Conservation (phyloP, 805 yeast species). For the Candida methanosorbosa region DNA sequence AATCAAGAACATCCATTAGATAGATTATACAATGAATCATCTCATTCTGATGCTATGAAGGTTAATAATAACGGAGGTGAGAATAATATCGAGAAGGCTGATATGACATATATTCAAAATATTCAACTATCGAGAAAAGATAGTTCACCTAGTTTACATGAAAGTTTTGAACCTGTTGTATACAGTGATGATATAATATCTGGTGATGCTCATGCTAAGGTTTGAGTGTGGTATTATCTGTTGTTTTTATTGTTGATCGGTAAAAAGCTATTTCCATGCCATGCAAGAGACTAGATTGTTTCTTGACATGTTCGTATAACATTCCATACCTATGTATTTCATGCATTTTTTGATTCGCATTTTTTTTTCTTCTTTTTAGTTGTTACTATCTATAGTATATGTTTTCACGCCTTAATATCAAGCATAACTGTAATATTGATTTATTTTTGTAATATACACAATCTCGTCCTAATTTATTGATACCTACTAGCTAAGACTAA, state of each 20-base stretch:
- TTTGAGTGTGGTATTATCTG: too few species aligned
- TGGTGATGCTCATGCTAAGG: slow-evolving; percentile 16
- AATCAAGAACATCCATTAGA: slow-evolving; percentile 13
- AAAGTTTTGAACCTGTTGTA: slow-evolving; percentile 24
- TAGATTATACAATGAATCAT: slow-evolving; percentile 10
- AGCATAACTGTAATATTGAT: too few species aligned
- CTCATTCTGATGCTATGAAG: slow-evolving; percentile 4
- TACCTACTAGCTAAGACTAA: slow-evolving; percentile 29
- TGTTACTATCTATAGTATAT: too few species aligned
- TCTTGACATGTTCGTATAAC: too few species aligned
- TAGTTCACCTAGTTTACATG: neutral
- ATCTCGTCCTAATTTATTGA: neutral
- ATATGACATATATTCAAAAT: slow-evolving; percentile 21
- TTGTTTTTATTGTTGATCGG: too few species aligned
- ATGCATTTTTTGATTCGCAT: too few species aligned
- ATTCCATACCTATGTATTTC: too few species aligned
- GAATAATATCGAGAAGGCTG: slow-evolving; percentile 17
- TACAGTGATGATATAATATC: slow-evolving; percentile 18
- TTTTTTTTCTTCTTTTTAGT: too few species aligned
- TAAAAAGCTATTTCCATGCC: too few species aligned
- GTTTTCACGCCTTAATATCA: too few species aligned
- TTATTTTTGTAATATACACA: neutral
- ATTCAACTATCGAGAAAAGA: slow-evolving; percentile 6
- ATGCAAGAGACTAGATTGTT: too few species aligned
- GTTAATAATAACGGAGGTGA: slow-evolving; percentile 24